Percentiles rank a stretch among this genome's conserved stretches.
Evolutionary conservation across 1,139 yeast species (phyloP).

Genomic region (Candida tetrigidarum): DNA sequence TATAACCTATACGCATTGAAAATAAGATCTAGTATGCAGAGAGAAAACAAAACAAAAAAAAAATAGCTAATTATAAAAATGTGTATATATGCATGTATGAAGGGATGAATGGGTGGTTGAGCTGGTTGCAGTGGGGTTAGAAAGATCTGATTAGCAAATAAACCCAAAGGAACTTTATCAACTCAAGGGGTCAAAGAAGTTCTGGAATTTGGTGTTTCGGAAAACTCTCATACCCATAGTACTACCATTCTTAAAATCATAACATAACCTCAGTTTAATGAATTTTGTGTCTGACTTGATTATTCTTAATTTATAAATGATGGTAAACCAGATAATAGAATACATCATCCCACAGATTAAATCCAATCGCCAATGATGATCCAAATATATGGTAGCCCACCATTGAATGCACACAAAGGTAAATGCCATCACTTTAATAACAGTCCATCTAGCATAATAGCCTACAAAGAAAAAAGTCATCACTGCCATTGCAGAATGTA

Average conservation of each 20-base stretch:
- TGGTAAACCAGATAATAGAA: constrained; percentile 46
- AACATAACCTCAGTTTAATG: constrained; percentile 35
- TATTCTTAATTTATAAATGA: constrained; percentile 29
- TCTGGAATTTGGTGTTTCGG: constrained; percentile 45
- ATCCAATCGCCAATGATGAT: constrained; percentile 73
- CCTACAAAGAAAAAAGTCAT: constrained; percentile 52
- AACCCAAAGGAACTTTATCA: no score
- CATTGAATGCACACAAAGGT: constrained; percentile 57
- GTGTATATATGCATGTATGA: no score
- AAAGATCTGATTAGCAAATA: no score
- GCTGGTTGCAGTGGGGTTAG: no score
- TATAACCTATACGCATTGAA: no score
- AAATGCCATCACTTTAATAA: constrained; percentile 37
- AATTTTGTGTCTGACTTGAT: constrained; percentile 28
- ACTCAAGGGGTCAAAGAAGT: constrained; percentile 54
- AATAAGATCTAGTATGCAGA: no score
- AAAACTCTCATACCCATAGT: constrained; percentile 68
- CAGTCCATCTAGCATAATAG: constrained; percentile 43
- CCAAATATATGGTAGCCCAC: constrained; percentile 78
- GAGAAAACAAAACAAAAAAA: no score
- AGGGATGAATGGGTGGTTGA: no score
- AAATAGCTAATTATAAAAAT: no score
- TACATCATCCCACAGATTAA: constrained; percentile 56
- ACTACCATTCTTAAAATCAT: constrained; percentile 40
- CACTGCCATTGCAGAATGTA: constrained; percentile 68